Base-by-base conservation (phyloP, 1,139 yeast genomes). In the Maudiozyma humilis region DNA sequence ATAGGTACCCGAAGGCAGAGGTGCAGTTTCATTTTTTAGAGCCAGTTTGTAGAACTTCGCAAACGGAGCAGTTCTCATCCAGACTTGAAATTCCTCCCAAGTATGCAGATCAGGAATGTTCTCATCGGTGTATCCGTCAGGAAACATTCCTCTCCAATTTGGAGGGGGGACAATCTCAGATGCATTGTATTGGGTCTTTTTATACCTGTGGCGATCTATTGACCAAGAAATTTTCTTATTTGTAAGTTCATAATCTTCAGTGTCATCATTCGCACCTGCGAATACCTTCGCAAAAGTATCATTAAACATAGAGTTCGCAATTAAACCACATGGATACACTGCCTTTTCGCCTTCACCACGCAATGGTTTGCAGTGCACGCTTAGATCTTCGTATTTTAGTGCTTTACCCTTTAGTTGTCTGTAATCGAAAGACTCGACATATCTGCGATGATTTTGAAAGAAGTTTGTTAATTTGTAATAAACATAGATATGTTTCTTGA, bases 31-130 rank as follows among this genome's bases (percentile, higher is more conserved):
- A 62, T 89, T 89, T 60, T 95, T 78, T 51, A 79, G 70, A 3
- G 83, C 87, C 60, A 91, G 69, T 64, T 88, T 88, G 57, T 85
- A 78, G 60, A 93, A 91, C 27, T 79, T 79, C 8, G 97, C 82
- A 49, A 93, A 72, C 0, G 91, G 97, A 3, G 96, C 82, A 2
- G 97, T 82, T 57, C 88, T 79, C 96, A 91, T 89, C 99, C 99
- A 91, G 63, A 89, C 91, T 66, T 91, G 97, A 61, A 91, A 80
- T 57, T 86, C 87, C 49, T 72, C 77, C 91, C 93, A 82, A 8
- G 69, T 66, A 16, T 82, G 72, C 39, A 86, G 70, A 61, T 91
- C 91, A 3, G 97, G 98, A 47, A 91, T 62, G 60, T 87, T 88
- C 12, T 80, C 79, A 23, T 76, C 82, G 16, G 83, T 88, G 67